Evolutionary conservation across 306 rosid genomes (phyloP), one percentile per base, ranked within the genome.

Genomic region (Casuarina equisetifolia): DNA sequence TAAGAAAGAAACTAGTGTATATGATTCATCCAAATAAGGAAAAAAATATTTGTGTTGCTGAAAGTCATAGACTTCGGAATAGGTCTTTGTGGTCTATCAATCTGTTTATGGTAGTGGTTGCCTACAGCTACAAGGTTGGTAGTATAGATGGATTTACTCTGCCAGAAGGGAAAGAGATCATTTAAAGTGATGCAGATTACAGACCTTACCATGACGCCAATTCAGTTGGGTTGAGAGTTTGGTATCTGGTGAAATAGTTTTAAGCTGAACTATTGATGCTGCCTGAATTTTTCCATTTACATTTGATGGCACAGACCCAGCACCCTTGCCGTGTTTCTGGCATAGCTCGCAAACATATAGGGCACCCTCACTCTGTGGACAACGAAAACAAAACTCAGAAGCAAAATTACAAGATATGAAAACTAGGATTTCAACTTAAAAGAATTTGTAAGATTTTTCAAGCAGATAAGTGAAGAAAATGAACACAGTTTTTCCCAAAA

Each of bases 181-280:
- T 35, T 70, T 25, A 50, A 19, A 71, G 70, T 20, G 5, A 86
- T 69, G 69, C 71, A 75, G 84, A 85, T 84, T 81, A 85, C 89
- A 59, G 88, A 91, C 88, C 97, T 95, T 89, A 95, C 98, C 97
- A 68, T 88, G 86, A 78, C 75, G 88, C 82, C 44, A 50, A 75
- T 84, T 81, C 70, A 83, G 74, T 61, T 87, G 88, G 72, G 86
- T 69, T 40, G 73, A 79, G 79, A 62, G 70, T 12, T 69, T 69
- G 58, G 84, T 12, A 82, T 80, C 85, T 16, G 84, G 72, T 59
- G 81, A 79, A 80, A 59, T 69, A 35, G 77, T 74, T 67, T 63
- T 77, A 20, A 82, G 71, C 74, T 85, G 88, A 12, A 36, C 79
- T 80, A 46, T 84, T 52, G 78, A 69, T 38, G 80, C 48, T 66